Evolutionary conservation across 2,329 filamentous ascomycete species (phyloP).

Genomic region (Dryadomyces quercivorus): DNA sequence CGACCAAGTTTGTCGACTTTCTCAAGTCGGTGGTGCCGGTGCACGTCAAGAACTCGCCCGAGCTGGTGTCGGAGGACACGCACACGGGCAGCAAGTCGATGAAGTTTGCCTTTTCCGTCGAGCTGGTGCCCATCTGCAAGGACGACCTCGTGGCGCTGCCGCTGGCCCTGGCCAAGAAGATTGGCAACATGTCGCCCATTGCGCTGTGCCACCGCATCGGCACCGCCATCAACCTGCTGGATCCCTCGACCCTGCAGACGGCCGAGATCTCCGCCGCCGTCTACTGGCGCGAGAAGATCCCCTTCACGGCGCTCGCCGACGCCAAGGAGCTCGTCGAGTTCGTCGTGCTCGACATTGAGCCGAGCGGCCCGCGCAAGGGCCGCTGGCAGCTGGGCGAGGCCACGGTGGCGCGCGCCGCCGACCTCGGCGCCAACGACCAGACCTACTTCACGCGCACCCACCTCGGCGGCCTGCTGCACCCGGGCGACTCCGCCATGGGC

Average conservation of each 20-base stretch:
- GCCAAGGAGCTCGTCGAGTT: slow-evolving; percentile 82
- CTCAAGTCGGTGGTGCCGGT: slow-evolving; percentile 62
- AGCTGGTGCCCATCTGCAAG: slow-evolving; percentile 91
- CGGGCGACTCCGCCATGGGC: slow-evolving; percentile 89
- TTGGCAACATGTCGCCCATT: slow-evolving; percentile 81
- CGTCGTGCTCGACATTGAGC: slow-evolving; percentile 88
- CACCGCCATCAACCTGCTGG: slow-evolving; percentile 78
- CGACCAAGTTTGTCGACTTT: slow-evolving; percentile 70
- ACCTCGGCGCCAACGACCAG: slow-evolving; percentile 74
- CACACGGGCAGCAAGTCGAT: slow-evolving; percentile 86
- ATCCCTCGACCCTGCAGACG: slow-evolving; percentile 83
- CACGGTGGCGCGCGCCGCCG: slow-evolving; percentile 74
- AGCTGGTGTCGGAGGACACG: slow-evolving; percentile 71
- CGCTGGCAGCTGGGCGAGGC: slow-evolving; percentile 78
- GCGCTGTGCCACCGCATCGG: slow-evolving; percentile 80
- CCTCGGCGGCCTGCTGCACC: slow-evolving; percentile 70
- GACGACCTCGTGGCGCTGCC: slow-evolving; percentile 93
- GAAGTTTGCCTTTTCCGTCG: slow-evolving; percentile 86
- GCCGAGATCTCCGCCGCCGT: slow-evolving; percentile 70
- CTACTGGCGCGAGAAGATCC: slow-evolving; percentile 68
- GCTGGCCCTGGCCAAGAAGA: slow-evolving; percentile 72
- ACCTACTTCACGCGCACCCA: slow-evolving; percentile 89
- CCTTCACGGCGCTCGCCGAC: slow-evolving; percentile 75
- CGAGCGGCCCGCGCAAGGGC: slow-evolving; percentile 60
- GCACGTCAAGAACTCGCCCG: slow-evolving; percentile 46